These are phyloP conservation scores for Podospora sp. DNA, from an alignment of 495 filamentous ascomycete genomes.

Conservation along the genomic window DNA sequence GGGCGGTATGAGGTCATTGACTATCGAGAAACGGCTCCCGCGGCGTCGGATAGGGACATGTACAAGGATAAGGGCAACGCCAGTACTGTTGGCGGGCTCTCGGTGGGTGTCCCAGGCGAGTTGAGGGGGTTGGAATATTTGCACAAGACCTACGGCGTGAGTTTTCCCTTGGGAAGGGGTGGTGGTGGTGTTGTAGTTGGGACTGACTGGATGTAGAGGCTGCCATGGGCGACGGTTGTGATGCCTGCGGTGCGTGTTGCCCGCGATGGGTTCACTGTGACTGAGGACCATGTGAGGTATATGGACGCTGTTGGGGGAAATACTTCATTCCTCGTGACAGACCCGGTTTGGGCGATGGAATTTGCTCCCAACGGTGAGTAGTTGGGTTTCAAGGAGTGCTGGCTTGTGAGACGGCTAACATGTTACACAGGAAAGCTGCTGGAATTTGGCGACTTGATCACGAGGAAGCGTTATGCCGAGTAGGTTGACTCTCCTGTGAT, in stretches of 20 bases:
- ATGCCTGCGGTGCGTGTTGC: constrained; percentile 74
- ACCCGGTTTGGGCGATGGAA: constrained; percentile 80
- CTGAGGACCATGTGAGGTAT: constrained; percentile 68
- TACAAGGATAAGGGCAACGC: constrained; percentile 52
- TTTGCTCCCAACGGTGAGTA: constrained; percentile 74
- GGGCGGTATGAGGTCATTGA: constrained; percentile 77
- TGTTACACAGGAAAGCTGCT: constrained; percentile 50
- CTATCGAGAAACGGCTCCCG: constrained; percentile 84
- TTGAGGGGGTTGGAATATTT: constrained; percentile 74
- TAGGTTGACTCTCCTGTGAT: constrained; percentile 24
- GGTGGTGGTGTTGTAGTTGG: neutral
- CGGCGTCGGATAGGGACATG: constrained; percentile 78
- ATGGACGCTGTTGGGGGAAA: constrained; percentile 51
- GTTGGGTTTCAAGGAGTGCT: neutral
- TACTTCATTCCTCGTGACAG: constrained; percentile 65
- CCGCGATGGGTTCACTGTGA: constrained; percentile 69
- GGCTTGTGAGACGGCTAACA: neutral
- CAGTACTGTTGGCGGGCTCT: constrained; percentile 46
- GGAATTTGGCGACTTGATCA: constrained; percentile 72
- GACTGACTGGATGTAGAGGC: constrained; percentile 9
- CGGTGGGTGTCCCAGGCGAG: constrained; percentile 78
- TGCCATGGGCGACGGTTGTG: constrained; percentile 55
- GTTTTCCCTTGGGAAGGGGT: constrained; percentile 5
- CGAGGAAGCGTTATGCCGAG: constrained; percentile 74
- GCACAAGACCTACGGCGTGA: constrained; percentile 63